These are phyloP conservation scores for Spinacia oleracea DNA, from an alignment of 179 eudicot genomes.

Conservation along the genomic window DNA sequence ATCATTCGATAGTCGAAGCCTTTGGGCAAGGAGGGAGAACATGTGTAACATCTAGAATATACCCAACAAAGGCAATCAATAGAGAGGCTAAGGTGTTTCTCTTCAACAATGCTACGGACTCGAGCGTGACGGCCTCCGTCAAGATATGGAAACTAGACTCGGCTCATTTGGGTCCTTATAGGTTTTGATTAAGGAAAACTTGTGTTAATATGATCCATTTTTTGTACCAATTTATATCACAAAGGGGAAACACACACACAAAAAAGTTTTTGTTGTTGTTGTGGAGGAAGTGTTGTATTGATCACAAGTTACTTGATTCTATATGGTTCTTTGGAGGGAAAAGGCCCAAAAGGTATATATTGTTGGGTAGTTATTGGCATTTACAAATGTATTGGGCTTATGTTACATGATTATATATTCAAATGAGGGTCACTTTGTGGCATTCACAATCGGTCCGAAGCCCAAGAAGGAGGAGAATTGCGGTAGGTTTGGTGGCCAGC, in stretches of 20 bases:
- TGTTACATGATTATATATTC: too few relatives aligned
- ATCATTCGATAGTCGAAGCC: slow-evolving; percentile 87
- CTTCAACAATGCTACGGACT: slow-evolving; percentile 81
- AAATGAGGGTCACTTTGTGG: too few relatives aligned
- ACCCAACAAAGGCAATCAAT: slow-evolving; percentile 72
- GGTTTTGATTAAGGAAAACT: background rate
- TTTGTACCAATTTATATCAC: background rate
- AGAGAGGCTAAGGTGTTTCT: slow-evolving; percentile 58
- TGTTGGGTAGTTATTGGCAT: background rate
- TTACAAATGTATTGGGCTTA: too few relatives aligned
- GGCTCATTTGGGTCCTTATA: slow-evolving; percentile 44
- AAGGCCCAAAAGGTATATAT: background rate
- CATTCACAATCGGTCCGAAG: too few relatives aligned
- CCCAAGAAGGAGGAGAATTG: too few relatives aligned
- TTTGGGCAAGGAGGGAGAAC: slow-evolving; percentile 92
- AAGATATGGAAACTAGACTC: slow-evolving; percentile 63
- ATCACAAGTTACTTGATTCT: slow-evolving; percentile 4
- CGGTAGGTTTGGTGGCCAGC: too few relatives aligned
- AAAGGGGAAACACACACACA: background rate
- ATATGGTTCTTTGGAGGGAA: background rate
- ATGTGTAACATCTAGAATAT: slow-evolving; percentile 69
- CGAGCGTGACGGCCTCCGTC: slow-evolving; percentile 59
- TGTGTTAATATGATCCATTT: background rate
- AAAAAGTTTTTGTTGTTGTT: background rate
- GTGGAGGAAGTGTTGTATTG: slow-evolving; percentile 3